Conservation (phyloP, 345 rosid species). For the Citrus reticulata region DNA sequence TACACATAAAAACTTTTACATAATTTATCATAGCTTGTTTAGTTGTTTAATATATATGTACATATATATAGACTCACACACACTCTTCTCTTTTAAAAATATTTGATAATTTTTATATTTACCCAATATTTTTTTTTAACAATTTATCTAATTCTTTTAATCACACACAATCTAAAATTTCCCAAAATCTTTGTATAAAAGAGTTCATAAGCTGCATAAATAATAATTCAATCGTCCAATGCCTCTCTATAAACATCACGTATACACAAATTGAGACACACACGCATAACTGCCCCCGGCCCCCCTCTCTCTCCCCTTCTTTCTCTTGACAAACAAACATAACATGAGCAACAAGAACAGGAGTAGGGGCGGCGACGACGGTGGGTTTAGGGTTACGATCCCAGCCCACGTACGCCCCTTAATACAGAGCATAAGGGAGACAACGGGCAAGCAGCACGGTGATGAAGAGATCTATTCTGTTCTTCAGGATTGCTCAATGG, state of each 20-base stretch:
- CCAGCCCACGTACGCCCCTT: constrained; percentile 46
- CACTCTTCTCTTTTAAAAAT: too few relatives aligned
- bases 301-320: not conserved
- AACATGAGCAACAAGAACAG: constrained; percentile 5
- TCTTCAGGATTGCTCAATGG: constrained; percentile 65
- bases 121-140: too few relatives aligned
- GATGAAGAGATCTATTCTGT: constrained; percentile 75
- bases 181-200: too few relatives aligned
- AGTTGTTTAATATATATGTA: too few relatives aligned
- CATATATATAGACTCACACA: too few relatives aligned
- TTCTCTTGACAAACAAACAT: constrained; percentile 7
- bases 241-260: not conserved
- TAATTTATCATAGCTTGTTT: too few relatives aligned
- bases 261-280: not conserved
- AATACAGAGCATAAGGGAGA: constrained; percentile 70
- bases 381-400: constrained; percentile 52
- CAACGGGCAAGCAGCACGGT: constrained; percentile 71
- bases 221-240: not conserved
- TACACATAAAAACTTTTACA: too few relatives aligned
- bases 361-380: constrained; percentile 52
- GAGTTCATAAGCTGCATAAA: too few relatives aligned
- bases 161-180: too few relatives aligned
- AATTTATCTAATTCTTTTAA: too few relatives aligned
- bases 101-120: too few relatives aligned
- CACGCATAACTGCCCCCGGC: too few relatives aligned